Evolutionary conservation across 2,329 filamentous ascomycete species (phyloP), one percentile per base, ranked within the genome.

Genomic region (Alternaria longipes): DNA sequence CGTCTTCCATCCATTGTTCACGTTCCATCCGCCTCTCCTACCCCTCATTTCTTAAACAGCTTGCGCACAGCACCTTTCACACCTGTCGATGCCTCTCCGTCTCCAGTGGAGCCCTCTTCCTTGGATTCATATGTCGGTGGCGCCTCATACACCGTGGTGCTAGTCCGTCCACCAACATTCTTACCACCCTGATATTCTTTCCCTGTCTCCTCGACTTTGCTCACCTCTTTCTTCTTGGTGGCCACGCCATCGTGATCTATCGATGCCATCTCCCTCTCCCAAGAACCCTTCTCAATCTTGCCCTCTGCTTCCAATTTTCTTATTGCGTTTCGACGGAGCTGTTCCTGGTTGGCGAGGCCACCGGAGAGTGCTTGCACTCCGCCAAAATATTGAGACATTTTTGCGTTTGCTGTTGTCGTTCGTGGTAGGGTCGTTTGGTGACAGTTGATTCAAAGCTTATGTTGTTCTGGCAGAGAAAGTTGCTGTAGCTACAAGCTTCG

Each of bases 91-190:
- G 20, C 9, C 45, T 12, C 30, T 28, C 1, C 30, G 87, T 78
- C 89, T 91, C 57, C 94, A 84, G 73, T 87, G 89, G 55, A 94
- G 84, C 66, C 92, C 90, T 78, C 93, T 91, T 40, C 85, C 90
- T 68, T 16, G 8, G n/a, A 9, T 40, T 9, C 8, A 40, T 40
- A 40, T 20, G 38, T 20, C 6, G n/a, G 9, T 40, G 38, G 38
- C 11, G 38, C n/a, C 38, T 40, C 38, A 20, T 40, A 40, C 6
- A 40, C 38, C 16, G 34, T 38, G 8, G 14, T 40, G 18, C 9
- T 12, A 22, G 38, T 41, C 18, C 18, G 4, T 41, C 8, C 9
- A 20, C 11, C 38, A 11, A 5, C 20, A 22, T 41, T 8, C 38
- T 22, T 41, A 41, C 38, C 38, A 14, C 38, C 9, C 38, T 22